phyloP scores from a whole-genome alignment of 1,284 basidiomycete species.

The Ustilago xerochloae region DNA sequence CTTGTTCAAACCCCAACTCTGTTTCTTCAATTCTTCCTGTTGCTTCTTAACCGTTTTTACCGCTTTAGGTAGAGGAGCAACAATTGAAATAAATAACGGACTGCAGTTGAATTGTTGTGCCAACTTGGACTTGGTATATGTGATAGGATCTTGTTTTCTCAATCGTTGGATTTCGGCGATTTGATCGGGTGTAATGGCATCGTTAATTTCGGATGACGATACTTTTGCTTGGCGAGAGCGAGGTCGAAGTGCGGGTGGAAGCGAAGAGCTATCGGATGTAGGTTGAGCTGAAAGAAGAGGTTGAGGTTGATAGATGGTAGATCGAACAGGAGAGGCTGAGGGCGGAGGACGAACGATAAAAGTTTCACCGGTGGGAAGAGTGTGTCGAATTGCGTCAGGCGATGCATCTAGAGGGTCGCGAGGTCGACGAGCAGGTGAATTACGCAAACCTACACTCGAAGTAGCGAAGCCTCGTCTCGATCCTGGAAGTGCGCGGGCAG shows the following conservation, averaged over 20 bases:
- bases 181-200: constrained; percentile 41
- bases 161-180: constrained; percentile 60
- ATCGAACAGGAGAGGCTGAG: constrained; percentile 27
- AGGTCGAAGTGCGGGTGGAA: constrained; percentile 48
- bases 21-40: constrained; percentile 41
- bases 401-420: constrained; percentile 60
- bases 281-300: constrained; percentile 41
- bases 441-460: constrained; percentile 37
- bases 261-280: constrained; percentile 4
- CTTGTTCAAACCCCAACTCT: constrained; percentile 62
- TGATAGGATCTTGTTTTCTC: constrained; percentile 50
- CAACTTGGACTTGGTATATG: constrained; percentile 48
- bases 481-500: constrained; percentile 11
- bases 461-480: constrained; percentile 48
- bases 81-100: constrained; percentile 59
- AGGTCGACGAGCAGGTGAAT: constrained; percentile 61
- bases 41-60: constrained; percentile 40
- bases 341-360: constrained; percentile 64
- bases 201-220: not conserved
- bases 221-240: constrained; percentile 13
- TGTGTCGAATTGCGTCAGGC: constrained; percentile 51
- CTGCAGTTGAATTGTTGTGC: constrained; percentile 60
- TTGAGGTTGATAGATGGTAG: constrained; percentile 41
- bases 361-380: constrained; percentile 56
- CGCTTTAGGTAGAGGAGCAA: constrained; percentile 57